Base-by-base conservation (phyloP, 2,329 filamentous ascomycete genomes). In the Penicillium concentricum region DNA sequence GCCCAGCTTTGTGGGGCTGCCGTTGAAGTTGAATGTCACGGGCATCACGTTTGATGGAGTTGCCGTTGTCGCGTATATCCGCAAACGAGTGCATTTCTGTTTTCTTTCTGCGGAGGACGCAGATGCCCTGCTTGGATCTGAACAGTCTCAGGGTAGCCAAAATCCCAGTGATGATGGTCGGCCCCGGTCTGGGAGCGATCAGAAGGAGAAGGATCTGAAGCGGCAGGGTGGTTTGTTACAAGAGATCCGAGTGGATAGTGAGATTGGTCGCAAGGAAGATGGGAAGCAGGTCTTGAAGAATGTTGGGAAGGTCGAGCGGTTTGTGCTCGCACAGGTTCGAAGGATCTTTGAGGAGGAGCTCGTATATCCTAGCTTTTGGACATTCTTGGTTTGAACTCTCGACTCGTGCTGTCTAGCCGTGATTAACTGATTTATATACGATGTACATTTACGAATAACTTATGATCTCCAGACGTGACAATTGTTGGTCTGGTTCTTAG, bases 291-390 rank as follows among this genome's bases (percentile, higher is more conserved):
- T 93, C 45, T 78, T 99, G 58, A 97, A 97, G 81, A 99, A 99
- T 73, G 93, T 99, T 48, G 93, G 94, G 57, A 99, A 99, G 81
- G 94, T 99, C 56, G 94, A 99, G 79, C 89, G 91, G 68, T 99
- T 99, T 73, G 91, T 99, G 55, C 81, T 99, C 58, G 93, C 97
- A 73, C 93, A 97, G 76, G 94, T 99, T 60, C 87, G 93, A 71
- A 85, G 92, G 69, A 97, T 99, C 67, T 97, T 99, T 69, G 94
- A 99, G 76, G 94, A 97, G 72, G 94, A 99, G 74, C 94, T 97
- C 77, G 92, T 97, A 60, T 97, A 96, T 77, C 94, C 94, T 43
- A 97, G 92, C 75, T 97, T 95, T 76, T 97, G 93, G 92, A 97
- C 93, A 0, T 97, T 97, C 74, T 78, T 99, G 67, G 88, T 97